A percentile compares a stretch with the other conserved stretches of the same genome.
Evolutionary conservation across 2,329 filamentous ascomycete genomes (phyloP).

Genomic region (Colletotrichum spinosum): DNA sequence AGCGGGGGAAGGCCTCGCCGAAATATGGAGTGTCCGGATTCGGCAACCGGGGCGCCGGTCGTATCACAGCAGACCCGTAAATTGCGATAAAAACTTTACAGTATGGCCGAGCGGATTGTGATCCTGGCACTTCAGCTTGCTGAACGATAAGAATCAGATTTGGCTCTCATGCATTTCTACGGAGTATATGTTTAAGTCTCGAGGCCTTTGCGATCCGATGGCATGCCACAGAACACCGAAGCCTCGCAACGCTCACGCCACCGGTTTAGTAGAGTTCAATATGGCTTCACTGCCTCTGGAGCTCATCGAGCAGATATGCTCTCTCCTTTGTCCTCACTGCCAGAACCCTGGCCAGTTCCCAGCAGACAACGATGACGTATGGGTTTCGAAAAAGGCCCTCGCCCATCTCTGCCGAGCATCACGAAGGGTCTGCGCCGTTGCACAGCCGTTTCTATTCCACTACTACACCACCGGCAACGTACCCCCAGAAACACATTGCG

Average conservation of each 20-base stretch:
- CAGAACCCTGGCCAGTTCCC: neutral
- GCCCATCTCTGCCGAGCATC: constrained; percentile 21
- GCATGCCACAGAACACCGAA: neutral
- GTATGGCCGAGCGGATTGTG: neutral
- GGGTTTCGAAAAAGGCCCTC: neutral
- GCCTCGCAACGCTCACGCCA: no score
- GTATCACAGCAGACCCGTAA: neutral
- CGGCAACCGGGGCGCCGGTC: neutral
- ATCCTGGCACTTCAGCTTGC: neutral
- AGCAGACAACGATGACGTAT: neutral
- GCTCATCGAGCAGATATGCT: constrained; percentile 28
- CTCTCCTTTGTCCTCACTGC: constrained; percentile 20
- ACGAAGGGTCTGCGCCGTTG: constrained; percentile 15
- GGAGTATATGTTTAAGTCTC: no score
- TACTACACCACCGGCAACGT: constrained; percentile 14
- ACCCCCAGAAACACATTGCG: neutral
- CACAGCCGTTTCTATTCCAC: constrained; percentile 32
- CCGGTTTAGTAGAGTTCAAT: neutral
- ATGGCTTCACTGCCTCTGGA: constrained; percentile 28
- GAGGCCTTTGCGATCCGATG: no score
- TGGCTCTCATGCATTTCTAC: no score
- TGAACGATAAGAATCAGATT: no score
- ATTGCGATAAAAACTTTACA: constrained; percentile 2
- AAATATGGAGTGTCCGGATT: no score
- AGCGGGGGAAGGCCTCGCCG: no score